Base-by-base conservation (phyloP, 2,329 filamentous ascomycete genomes). In the Eutypa lata region DNA sequence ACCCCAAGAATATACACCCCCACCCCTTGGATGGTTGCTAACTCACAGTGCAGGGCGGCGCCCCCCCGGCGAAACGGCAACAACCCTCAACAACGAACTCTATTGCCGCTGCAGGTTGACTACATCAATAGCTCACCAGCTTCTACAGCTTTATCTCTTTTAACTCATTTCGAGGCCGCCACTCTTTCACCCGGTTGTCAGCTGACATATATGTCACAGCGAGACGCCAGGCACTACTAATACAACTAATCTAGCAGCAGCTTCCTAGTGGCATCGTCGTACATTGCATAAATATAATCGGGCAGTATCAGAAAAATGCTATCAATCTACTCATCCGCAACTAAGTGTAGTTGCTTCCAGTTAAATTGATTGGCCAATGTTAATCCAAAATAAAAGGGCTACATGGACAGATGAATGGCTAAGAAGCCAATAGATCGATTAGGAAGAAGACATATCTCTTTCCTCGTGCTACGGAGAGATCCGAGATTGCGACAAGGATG, bases 1-100 rank as follows among this genome's bases (percentile, higher is more conserved):
- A 58, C 55, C 54, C 50, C 48, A 51, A 48, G 50, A 50, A 38
- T 5, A 31, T 31, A 31, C 26, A 49, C 42, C 54, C 51, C 43
- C 35, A 45, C 46, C 42, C 38, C 48, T 28, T 56, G 55, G 48
- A 49, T 56, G 44, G 24, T 53, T 57, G 55, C 65, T 68, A 62
- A 68, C 57, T 43, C 24, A 43, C 42, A 26, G 16, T 50, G 16
- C 58, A 69, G 65, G 66, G 57, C 28, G 60, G 62, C 42, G 52
- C 59, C 10, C 66, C 67, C 5, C 63, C 66, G n/a, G 57, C 68
- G 13, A 71, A 71, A 53, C 64, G 68, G 55, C 66, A 62, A 37
- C 68, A 71, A 50, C 57, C 45, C 52, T 10, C 57, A 65, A 45
- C 42, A 40, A 58, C 59, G n/a, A n/a, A n/a, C 7, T 54, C 66